Conservation (phyloP, 2,329 filamentous ascomycete species). For the Botrytis hyacinthi region DNA sequence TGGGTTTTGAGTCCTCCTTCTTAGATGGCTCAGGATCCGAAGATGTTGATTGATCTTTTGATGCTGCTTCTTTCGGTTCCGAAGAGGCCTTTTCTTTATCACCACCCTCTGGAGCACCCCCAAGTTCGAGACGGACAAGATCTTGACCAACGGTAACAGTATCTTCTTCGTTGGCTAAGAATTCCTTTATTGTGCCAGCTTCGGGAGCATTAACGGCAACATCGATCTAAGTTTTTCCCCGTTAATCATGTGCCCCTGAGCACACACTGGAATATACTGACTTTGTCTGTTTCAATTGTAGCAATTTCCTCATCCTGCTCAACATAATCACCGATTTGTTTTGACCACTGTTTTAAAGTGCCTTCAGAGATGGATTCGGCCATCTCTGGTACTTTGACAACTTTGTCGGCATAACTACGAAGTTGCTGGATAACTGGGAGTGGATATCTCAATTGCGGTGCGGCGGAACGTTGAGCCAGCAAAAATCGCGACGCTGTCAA, state of each 20-base stretch:
- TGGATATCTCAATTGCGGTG: conserved; percentile 41
- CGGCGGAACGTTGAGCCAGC: conserved; percentile 29
- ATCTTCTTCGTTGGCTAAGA: conserved; percentile 89
- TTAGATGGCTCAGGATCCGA: conserved; percentile 42
- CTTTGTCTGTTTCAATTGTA: conserved; percentile 99
- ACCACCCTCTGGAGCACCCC: conserved; percentile 58
- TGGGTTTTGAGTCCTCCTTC: conserved; percentile 44
- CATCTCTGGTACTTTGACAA: conserved; percentile 96
- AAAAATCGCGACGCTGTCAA: conserved; percentile 38
- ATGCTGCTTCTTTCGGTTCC: conserved; percentile 59
- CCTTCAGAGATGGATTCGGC: conserved; percentile 98
- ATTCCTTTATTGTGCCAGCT: conserved; percentile 86
- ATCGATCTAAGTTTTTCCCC: conserved; percentile 67
- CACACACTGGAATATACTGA: conserved; percentile 41
- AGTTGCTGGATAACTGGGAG: conserved; percentile 52
- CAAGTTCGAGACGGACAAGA: conserved; percentile 80
- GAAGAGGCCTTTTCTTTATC: conserved; percentile 49
- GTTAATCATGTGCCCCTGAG: not conserved
- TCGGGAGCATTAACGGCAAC: conserved; percentile 93
- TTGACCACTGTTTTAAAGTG: conserved; percentile 92
- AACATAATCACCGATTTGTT: conserved; percentile 88
- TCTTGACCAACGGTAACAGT: conserved; percentile 94
- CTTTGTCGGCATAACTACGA: conserved; percentile 69
- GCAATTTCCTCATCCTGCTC: conserved; percentile 97
- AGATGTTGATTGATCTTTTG: conserved; percentile 55